Percentiles rank a stretch among this genome's conserved stretches.
Evolutionary conservation across 2,329 filamentous ascomycete species (phyloP).

Genomic region (Aspergillus novoparasiticus): DNA sequence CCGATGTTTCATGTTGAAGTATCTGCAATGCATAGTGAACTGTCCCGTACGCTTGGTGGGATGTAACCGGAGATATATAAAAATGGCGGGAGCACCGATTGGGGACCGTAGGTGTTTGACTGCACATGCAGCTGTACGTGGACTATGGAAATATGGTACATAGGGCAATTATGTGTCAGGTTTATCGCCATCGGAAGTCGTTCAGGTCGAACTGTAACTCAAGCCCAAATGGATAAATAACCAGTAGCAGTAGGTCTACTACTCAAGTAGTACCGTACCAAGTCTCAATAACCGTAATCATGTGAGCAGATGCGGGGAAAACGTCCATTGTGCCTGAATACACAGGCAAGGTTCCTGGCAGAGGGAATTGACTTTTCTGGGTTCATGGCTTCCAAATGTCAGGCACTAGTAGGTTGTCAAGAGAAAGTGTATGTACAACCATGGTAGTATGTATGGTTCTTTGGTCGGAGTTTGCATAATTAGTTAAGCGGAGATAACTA

Average conservation of each 20-base stretch:
- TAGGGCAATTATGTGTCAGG: not conserved
- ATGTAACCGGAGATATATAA: not conserved
- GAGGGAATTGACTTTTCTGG: not conserved
- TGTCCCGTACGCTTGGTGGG: not conserved
- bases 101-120: not conserved
- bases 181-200: not conserved
- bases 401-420: not conserved
- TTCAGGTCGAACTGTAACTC: not conserved
- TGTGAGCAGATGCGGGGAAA: not conserved
- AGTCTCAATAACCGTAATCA: not conserved
- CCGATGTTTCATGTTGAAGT: constrained; percentile 7
- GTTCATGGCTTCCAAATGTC: not conserved
- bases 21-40: constrained; percentile 6
- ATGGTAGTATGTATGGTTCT: not conserved
- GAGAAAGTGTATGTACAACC: not conserved
- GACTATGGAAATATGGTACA: not conserved
- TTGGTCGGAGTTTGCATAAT: not conserved
- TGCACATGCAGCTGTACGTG: not conserved
- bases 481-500: not conserved
- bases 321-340: not conserved
- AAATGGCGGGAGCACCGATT: not conserved
- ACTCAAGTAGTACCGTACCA: not conserved
- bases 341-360: not conserved
- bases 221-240: too few relatives aligned
- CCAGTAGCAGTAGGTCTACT: not conserved